These are phyloP conservation scores for Pseudocercospora cruenta DNA, from an alignment of 2,329 filamentous ascomycete genomes.

Conservation along the genomic window DNA sequence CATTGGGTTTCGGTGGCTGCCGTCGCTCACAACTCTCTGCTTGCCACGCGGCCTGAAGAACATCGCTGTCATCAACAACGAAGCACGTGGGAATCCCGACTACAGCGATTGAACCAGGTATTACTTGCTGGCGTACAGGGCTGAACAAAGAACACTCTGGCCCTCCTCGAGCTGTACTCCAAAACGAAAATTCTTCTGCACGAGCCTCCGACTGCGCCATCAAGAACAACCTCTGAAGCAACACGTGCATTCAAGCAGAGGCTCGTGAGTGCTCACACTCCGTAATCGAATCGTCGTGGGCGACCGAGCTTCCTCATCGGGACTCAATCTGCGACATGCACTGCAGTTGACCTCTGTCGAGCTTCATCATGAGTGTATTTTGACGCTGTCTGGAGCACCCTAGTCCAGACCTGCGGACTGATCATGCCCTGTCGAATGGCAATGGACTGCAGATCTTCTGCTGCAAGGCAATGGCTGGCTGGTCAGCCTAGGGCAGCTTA, in stretches of 20 bases:
- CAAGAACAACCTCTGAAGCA: not conserved
- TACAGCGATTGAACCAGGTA: not conserved
- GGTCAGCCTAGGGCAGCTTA: slow-evolving; percentile 15
- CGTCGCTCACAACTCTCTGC: not conserved
- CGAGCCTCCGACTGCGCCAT: not conserved
- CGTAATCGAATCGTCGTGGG: not conserved
- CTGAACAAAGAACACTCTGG: not conserved
- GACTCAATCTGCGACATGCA: not conserved
- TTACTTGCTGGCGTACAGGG: not conserved
- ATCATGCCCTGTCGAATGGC: not conserved
- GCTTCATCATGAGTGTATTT: not conserved
- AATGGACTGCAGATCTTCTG: slow-evolving; percentile 15
- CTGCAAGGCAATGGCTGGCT: slow-evolving; percentile 26
- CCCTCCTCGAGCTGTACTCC: not conserved
- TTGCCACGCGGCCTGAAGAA: not conserved
- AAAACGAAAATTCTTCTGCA: not conserved
- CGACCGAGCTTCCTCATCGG: not conserved
- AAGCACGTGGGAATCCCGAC: not conserved
- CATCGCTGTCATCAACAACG: not conserved
- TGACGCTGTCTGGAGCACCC: not conserved
- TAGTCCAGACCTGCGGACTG: not conserved
- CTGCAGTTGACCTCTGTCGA: not conserved
- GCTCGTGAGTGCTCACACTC: too few relatives aligned
- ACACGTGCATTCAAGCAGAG: too few relatives aligned
- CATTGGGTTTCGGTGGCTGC: not conserved